phyloP scores from a whole-genome alignment of 1,284 basidiomycete species.

The Moesziomyces sp. region DNA sequence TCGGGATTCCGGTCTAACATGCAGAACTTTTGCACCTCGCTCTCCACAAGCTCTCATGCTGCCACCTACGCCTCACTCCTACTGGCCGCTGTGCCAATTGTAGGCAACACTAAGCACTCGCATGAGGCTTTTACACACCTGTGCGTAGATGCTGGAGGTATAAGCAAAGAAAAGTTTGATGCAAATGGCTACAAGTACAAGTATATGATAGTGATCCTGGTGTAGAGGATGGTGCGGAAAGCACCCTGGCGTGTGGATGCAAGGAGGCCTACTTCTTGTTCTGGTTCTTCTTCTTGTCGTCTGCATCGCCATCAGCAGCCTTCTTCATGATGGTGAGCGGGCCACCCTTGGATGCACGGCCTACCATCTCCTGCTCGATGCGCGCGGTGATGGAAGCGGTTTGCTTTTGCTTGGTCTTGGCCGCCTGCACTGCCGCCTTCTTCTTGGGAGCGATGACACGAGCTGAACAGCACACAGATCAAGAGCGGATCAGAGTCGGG shows the following conservation, averaged over 20 bases:
- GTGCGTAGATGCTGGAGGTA: too few relatives aligned
- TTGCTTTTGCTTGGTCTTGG: slow-evolving; percentile 49
- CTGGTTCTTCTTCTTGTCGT: slow-evolving; percentile 46
- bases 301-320: slow-evolving; percentile 83
- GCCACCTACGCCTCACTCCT: not conserved
- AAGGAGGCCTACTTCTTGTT: slow-evolving; percentile 32
- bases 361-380: slow-evolving; percentile 56
- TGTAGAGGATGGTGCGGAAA: too few relatives aligned
- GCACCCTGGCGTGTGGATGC: not conserved
- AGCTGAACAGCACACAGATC: slow-evolving; percentile 9
- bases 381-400: slow-evolving; percentile 42
- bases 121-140: too few relatives aligned
- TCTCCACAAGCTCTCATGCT: not conserved
- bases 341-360: slow-evolving; percentile 48
- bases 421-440: slow-evolving; percentile 37
- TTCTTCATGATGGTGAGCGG: slow-evolving; percentile 84
- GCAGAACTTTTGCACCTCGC: not conserved
- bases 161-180: not conserved
- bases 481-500: not conserved
- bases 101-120: not conserved
- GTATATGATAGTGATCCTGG: too few relatives aligned
- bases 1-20: slow-evolving; percentile 1
- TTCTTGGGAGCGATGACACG: slow-evolving; percentile 54
- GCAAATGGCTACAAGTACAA: not conserved
- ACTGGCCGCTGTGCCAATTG: not conserved